Evolutionary conservation across 2,329 filamentous ascomycete genomes (phyloP).

Genomic region (Aspergillus jensenii): DNA sequence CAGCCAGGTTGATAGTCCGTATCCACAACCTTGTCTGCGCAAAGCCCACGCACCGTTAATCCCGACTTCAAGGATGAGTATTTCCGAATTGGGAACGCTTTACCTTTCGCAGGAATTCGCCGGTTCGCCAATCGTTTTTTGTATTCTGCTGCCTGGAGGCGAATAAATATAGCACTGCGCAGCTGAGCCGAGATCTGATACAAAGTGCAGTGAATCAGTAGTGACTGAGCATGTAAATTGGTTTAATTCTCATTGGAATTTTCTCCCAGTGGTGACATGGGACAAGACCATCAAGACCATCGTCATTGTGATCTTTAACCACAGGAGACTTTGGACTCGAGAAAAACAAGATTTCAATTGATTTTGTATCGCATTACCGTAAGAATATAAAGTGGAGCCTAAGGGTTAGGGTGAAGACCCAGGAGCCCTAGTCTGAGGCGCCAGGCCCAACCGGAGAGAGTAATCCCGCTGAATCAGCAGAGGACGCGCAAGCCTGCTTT

Average conservation of each 20-base stretch:
- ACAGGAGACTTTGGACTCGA: background rate
- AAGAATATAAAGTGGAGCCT: background rate
- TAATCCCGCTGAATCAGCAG: slow-evolving; percentile 27
- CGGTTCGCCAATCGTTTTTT: background rate
- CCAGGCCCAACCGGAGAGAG: background rate
- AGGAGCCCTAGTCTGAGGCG: background rate
- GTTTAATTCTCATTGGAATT: background rate
- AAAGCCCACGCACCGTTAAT: background rate
- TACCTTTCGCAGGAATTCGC: background rate
- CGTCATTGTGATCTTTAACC: background rate
- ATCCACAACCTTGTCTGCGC: background rate
- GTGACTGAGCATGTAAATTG: background rate
- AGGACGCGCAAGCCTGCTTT: slow-evolving; percentile 34
- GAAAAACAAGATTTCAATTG: background rate
- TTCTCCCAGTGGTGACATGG: background rate
- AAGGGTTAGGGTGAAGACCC: background rate
- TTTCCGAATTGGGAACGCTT: background rate
- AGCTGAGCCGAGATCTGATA: background rate
- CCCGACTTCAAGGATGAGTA: background rate
- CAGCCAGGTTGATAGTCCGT: background rate
- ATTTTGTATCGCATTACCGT: background rate
- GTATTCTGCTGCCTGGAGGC: slow-evolving; percentile 5
- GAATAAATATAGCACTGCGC: background rate
- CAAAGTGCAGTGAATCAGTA: background rate
- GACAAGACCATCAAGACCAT: background rate